Evolutionary conservation across 176 grass and related monocot species (phyloP), one percentile per base, ranked within the genome.

Genomic region (Poa annua): DNA sequence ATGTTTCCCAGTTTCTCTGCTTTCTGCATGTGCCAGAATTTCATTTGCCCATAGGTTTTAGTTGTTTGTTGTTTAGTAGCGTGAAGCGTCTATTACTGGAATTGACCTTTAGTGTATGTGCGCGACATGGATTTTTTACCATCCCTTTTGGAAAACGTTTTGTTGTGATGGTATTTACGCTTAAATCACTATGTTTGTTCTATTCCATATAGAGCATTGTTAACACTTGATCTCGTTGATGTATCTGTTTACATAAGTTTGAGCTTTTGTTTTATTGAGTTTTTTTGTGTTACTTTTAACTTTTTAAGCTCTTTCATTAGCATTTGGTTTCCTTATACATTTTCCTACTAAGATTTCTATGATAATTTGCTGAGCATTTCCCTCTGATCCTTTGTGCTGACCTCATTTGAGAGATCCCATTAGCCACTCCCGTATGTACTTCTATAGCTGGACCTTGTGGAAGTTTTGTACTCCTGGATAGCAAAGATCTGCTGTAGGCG

Each of bases 391-490:
- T 64, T 41, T 73, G 35, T 32, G 12, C 3, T 0, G 65, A 66
- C 9, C 39, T 70, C 44, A 35, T 32, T 47, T 47, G 45, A 24
- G 53, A 51, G 25, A 68, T 16, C 52, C 60, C 50, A 75, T 66
- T 85, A 69, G 57, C 61, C 32, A 70, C 11, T 76, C 32, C 13
- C 19, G 39, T 76, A 33, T 22, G 50, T 59, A 17, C 62, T 59
- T 53, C 57, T 65, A 22, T 84, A 54, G 48, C 79, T 79, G 36
- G 60, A 75, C 47, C 51, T 35, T 48, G 11, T 51, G 50, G 5
- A 32, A 22, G 20, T 73, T 79, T 65, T 34, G 25, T 63, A 39
- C 41, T 67, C 51, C 21, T 59, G 12, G 49, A 68, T 74, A 79
- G 45, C 9, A 74, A n/a, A n/a, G 5, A 75, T 60, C 61, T 51